A percentile compares a stretch with the other conserved stretches of the same genome.
These are phyloP conservation scores for Limnomonas spitsbergensis DNA, from an alignment of 139 green algal species.

Conservation along the genomic window DNA sequence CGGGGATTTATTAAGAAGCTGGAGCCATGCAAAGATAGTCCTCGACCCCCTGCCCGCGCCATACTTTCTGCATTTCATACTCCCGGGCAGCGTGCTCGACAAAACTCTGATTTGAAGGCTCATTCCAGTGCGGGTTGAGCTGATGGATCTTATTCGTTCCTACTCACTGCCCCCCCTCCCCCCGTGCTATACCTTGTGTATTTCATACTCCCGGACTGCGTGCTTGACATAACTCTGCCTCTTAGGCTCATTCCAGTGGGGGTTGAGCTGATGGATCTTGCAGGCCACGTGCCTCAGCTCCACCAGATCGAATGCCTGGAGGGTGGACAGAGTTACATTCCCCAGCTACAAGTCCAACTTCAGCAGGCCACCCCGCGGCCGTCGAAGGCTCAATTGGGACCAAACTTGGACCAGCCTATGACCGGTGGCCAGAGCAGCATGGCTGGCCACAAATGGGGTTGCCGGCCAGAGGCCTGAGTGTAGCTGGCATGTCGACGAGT, in stretches of 20 bases:
- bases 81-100: constrained; percentile 88
- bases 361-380: too few relatives aligned
- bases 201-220: constrained; percentile 87
- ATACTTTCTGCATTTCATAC: constrained; percentile 84
- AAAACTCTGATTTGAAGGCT: constrained; percentile 80
- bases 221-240: constrained; percentile 89
- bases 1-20: too few relatives aligned
- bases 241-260: constrained; percentile 68
- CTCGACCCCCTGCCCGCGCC: too few relatives aligned
- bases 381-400: too few relatives aligned
- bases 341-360: too few relatives aligned
- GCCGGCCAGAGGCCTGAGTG: too few relatives aligned
- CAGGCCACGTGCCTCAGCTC: constrained; percentile 63
- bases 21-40: too few relatives aligned
- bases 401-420: too few relatives aligned
- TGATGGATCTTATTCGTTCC: constrained; percentile 93
- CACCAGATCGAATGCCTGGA: constrained; percentile 68
- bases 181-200: constrained; percentile 79
- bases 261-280: constrained; percentile 85
- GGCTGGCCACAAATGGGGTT: too few relatives aligned
- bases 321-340: constrained; percentile 59
- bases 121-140: constrained; percentile 71
- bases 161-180: too few relatives aligned
- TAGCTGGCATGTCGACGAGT: too few relatives aligned
- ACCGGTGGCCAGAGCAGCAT: too few relatives aligned